A percentile compares a stretch with the other conserved stretches of the same genome.
Conservation (phyloP, 257 asterid species). For the Solanum commersonii region DNA sequence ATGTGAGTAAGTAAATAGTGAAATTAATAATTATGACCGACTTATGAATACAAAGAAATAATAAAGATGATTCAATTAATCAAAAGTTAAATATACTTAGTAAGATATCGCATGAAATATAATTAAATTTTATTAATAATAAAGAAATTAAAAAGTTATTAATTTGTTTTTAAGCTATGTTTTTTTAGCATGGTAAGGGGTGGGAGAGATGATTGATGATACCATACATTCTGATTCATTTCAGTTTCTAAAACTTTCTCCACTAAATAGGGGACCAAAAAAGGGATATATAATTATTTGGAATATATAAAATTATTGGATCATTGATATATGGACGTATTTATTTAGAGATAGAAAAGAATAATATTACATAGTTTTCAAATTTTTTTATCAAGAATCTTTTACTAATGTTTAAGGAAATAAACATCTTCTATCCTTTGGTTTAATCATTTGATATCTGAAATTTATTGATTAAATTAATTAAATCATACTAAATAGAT, state of each 20-base stretch:
- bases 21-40: background rate
- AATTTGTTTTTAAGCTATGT: background rate
- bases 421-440: background rate
- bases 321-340: background rate
- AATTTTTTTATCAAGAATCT: background rate
- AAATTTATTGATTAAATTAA: background rate
- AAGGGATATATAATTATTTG: conserved; percentile 12
- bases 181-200: background rate
- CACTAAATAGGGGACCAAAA: conserved; percentile 14
- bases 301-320: background rate
- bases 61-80: background rate
- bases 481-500: background rate
- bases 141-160: background rate
- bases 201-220: background rate
- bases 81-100: background rate
- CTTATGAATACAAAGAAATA: background rate
- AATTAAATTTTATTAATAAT: background rate
- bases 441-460: background rate
- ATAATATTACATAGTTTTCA: background rate
- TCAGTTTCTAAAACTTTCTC: conserved; percentile 13
- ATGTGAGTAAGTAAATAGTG: background rate
- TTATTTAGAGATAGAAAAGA: background rate
- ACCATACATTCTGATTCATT: background rate
- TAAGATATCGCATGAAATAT: background rate
- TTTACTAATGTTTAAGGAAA: background rate